Conservation (phyloP, 1,284 basidiomycete species). For the Cutaneotrichosporon cutaneum region DNA sequence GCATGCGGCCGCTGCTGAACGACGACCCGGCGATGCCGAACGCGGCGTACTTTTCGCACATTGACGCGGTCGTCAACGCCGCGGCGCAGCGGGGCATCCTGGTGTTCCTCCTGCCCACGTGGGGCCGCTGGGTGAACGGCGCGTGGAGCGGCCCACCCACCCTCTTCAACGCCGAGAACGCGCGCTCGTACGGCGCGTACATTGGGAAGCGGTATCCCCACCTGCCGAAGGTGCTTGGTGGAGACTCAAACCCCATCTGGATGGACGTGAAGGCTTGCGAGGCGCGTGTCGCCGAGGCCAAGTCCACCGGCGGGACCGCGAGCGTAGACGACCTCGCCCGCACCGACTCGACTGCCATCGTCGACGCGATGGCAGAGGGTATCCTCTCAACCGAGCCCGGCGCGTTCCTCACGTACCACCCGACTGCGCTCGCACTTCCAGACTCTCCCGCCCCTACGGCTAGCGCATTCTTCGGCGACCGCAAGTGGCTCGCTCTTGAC, state of each 20-base stretch:
- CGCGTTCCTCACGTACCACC: conserved; percentile 25
- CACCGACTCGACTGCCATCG: conserved; percentile 11
- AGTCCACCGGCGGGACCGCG: background rate
- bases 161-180: conserved; percentile 22
- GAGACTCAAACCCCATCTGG: conserved; percentile 29
- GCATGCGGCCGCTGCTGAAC: conserved; percentile 6
- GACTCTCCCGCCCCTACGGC: background rate
- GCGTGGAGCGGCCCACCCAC: conserved; percentile 23
- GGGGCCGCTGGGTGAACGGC: conserved; percentile 31
- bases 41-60: conserved; percentile 19
- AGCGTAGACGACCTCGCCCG: background rate
- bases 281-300: background rate
- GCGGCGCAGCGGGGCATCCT: conserved; percentile 23
- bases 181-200: conserved; percentile 20
- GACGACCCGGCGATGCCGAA: conserved; percentile 20
- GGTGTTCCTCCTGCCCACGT: conserved; percentile 24
- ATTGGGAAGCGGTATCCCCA: conserved; percentile 29
- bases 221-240: conserved; percentile 28
- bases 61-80: conserved; percentile 21
- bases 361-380: conserved; percentile 20
- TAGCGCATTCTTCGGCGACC: conserved; percentile 18
- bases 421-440: background rate
- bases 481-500: conserved; percentile 25
- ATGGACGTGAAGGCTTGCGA: conserved; percentile 6
- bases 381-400: conserved; percentile 9